phyloP scores from a whole-genome alignment of 345 rosid genomes.

The Balakata baccata region DNA sequence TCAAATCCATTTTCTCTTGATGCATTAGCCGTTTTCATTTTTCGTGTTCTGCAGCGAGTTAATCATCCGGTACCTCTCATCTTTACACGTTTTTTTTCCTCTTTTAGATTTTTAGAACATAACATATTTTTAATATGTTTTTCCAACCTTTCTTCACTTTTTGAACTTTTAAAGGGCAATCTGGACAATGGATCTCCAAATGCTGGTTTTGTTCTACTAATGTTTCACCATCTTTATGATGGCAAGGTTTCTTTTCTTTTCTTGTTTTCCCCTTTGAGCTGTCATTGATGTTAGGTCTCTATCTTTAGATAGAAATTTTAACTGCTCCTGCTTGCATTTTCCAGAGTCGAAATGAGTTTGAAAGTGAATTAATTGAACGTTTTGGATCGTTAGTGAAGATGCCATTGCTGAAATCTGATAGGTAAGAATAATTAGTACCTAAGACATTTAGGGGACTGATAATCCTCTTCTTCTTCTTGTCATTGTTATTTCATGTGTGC shows the following conservation, averaged over 20 bases:
- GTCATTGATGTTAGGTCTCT: no score
- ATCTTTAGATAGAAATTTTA: no score
- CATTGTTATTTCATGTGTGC: no score
- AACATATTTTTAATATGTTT: neutral
- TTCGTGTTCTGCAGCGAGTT: constrained; percentile 83
- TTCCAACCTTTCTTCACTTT: constrained; percentile 24
- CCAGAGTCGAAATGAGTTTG: constrained; percentile 80
- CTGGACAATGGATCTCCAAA: constrained; percentile 80
- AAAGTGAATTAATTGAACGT: constrained; percentile 78
- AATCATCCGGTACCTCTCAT: constrained; percentile 71
- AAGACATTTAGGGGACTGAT: neutral
- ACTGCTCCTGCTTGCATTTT: neutral
- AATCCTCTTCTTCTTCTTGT: neutral
- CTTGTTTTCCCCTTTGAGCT: no score
- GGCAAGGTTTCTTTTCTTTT: constrained; percentile 56
- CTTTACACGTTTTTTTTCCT: neutral
- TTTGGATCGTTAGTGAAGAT: constrained; percentile 86
- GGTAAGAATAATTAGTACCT: constrained; percentile 38
- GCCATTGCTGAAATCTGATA: constrained; percentile 75
- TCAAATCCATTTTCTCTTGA: constrained; percentile 89
- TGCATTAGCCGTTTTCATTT: constrained; percentile 83
- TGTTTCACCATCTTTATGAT: constrained; percentile 95
- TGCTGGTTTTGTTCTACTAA: constrained; percentile 87
- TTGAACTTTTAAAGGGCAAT: constrained; percentile 64
- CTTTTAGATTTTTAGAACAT: neutral